Percentiles rank a stretch among this genome's conserved stretches.
phyloP scores from a whole-genome alignment of 2,329 filamentous ascomycete genomes.

The Colletotrichum filicis region DNA sequence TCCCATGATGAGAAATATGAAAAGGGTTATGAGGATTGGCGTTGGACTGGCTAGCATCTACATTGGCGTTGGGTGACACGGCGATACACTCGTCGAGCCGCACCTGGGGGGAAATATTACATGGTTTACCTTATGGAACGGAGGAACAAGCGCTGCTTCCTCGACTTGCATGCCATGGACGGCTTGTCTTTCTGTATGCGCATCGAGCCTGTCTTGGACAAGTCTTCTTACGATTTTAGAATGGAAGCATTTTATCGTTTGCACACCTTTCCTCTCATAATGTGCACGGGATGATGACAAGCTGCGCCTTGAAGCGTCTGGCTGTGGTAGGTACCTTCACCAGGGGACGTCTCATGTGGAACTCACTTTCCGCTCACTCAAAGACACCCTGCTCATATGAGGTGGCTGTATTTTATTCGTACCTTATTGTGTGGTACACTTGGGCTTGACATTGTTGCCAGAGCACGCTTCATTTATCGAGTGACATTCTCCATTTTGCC shows the following conservation, averaged over 20 bases:
- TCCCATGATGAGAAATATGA: constrained; percentile 34
- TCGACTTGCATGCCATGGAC: constrained; percentile 28
- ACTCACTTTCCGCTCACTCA: constrained; percentile 6
- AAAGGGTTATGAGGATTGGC: constrained; percentile 37
- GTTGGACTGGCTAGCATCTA: constrained; percentile 40
- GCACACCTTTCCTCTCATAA: background rate
- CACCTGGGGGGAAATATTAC: constrained; percentile 19
- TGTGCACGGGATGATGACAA: background rate
- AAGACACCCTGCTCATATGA: background rate
- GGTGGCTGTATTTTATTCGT: too few species aligned
- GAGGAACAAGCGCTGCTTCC: constrained; percentile 33
- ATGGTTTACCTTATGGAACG: constrained; percentile 23
- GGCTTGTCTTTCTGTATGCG: constrained; percentile 29
- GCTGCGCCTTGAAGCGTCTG: background rate
- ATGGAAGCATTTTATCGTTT: constrained; percentile 5
- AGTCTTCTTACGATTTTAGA: constrained; percentile 16
- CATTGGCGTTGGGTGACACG: constrained; percentile 40
- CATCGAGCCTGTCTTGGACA: constrained; percentile 20
- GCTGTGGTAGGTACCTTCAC: constrained; percentile 7
- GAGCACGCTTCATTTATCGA: too few species aligned
- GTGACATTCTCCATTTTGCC: background rate
- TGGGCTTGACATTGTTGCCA: too few species aligned
- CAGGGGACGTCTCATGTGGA: constrained; percentile 7
- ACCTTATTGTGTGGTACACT: too few species aligned
- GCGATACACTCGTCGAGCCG: constrained; percentile 25